Evolutionary conservation across 139 green algal species (phyloP).

Genomic region (Marvania coccoides): DNA sequence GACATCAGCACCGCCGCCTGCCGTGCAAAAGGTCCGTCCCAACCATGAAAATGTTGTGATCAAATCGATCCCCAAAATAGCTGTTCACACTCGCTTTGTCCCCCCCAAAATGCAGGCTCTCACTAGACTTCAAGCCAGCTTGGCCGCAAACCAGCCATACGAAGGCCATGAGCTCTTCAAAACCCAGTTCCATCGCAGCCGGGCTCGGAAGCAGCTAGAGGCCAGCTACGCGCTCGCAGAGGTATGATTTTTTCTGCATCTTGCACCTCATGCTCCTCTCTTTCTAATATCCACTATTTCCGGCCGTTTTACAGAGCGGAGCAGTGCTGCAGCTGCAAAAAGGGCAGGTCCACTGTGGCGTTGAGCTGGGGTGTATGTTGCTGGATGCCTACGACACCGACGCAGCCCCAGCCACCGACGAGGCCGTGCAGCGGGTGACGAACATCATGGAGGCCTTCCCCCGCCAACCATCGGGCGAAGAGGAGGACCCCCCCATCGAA

Average conservation of each 20-base stretch:
- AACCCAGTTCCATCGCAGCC: slow-evolving; percentile 18
- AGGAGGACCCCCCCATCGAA: slow-evolving; percentile 6
- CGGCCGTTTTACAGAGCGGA: background rate
- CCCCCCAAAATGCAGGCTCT: slow-evolving; percentile 16
- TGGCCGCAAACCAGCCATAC: slow-evolving; percentile 15
- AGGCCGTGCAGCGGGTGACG: background rate
- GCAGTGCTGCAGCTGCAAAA: slow-evolving; percentile 17
- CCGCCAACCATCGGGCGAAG: background rate
- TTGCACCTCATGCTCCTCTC: background rate
- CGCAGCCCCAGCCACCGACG: background rate
- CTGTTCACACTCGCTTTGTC: background rate
- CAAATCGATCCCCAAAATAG: background rate
- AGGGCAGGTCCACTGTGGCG: slow-evolving; percentile 21
- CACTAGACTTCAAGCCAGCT: slow-evolving; percentile 6
- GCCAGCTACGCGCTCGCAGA: slow-evolving; percentile 18
- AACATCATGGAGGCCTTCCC: slow-evolving; percentile 14
- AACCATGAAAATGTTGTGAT: background rate
- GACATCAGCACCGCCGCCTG: too few species aligned
- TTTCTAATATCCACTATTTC: background rate
- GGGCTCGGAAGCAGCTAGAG: slow-evolving; percentile 1
- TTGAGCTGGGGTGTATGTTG: slow-evolving; percentile 23
- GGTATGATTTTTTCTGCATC: background rate
- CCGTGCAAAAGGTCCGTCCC: slow-evolving; percentile 4
- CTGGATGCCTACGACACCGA: slow-evolving; percentile 22
- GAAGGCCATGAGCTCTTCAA: slow-evolving; percentile 34